A percentile compares a stretch with the other conserved stretches of the same genome.
Conservation (phyloP, 768 basidiomycete species). For the Boletus rufocinnamomeus region DNA sequence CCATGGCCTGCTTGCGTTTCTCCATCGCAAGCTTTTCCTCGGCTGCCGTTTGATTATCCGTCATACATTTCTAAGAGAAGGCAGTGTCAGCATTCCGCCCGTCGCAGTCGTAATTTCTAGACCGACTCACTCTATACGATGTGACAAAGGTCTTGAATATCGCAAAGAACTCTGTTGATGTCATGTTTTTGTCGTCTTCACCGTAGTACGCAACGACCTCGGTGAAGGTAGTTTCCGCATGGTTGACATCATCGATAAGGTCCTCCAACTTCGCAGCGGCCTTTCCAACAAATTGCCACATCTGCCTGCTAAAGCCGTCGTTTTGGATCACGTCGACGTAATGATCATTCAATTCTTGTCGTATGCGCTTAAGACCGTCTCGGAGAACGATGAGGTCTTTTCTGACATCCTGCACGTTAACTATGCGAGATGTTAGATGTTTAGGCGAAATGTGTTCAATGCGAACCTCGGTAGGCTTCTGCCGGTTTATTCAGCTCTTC, state of each 20-base stretch:
- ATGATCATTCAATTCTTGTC: constrained; percentile 77
- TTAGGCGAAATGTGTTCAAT: background rate
- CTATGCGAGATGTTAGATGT: constrained; percentile 41
- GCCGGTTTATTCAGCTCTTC: constrained; percentile 88
- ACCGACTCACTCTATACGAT: constrained; percentile 71
- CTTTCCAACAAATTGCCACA: constrained; percentile 86
- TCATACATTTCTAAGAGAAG: constrained; percentile 75
- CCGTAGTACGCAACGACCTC: constrained; percentile 92
- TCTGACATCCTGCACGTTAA: constrained; percentile 84
- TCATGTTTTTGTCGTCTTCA: constrained; percentile 86
- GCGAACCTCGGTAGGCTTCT: constrained; percentile 86
- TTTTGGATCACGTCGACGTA: constrained; percentile 69
- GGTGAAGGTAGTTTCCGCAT: constrained; percentile 79
- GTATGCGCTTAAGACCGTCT: constrained; percentile 76
- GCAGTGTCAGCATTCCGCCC: constrained; percentile 2
- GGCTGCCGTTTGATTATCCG: constrained; percentile 71
- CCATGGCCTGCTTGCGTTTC: constrained; percentile 66
- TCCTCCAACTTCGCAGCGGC: constrained; percentile 78
- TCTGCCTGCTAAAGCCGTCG: constrained; percentile 84
- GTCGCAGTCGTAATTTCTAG: background rate
- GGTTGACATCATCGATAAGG: constrained; percentile 82
- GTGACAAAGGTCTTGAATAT: constrained; percentile 97
- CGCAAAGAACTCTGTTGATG: constrained; percentile 91
- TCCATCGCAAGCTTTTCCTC: constrained; percentile 71
- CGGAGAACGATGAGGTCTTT: constrained; percentile 73